Base-by-base conservation (phyloP, 345 rosid genomes). In the Nasturtium officinale region DNA sequence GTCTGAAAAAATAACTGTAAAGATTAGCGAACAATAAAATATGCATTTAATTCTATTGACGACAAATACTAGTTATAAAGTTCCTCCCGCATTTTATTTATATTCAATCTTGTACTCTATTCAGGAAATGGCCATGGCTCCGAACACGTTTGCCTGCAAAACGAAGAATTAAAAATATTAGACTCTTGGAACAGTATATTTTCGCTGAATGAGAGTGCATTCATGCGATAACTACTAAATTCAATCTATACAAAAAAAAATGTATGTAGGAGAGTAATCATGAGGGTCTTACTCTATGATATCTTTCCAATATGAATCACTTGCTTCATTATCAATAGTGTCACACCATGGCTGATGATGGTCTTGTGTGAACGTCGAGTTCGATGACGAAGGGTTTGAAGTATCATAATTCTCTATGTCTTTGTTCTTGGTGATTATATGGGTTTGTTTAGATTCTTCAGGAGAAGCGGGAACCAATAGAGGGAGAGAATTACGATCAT, bases 231-330 rank as follows among this genome's bases (percentile, higher is more conserved):
- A 51, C 42, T 37, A 61, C 2, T 2, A 20, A 4, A 47, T 35
- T 56, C 12, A 51, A 18, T 65, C 18, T 33, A 56, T 26, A 4
- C 16, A n/a, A 16, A 35, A 33, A 28, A 51, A n/a, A 7, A 17
- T 67, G 26, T 12, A 13, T 26, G 37, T 9, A 23, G 21, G 7
- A 29, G 13, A 21, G 20, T 51, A 9, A 4, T 30, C 20, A 66
- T 40, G 28, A 67, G 7, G 12, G 35, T 57, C 85, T 82, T 84
- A 87, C 92, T 86, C 86, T 43, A 86, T 75, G 43, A 85, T 78
- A 1, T 84, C 85, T 77, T 60, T 84, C 92, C 92, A 87, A 73
- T 81, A 84, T 50, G 78, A 78, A 17, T 83, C 85, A 72, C 65
- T 77, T 52, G 80, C 78, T 50, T 83, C 87, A 71, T 86, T 86